Evolutionary conservation across 257 asterid genomes (phyloP).

Genomic region (Ajuga chamaepitys): DNA sequence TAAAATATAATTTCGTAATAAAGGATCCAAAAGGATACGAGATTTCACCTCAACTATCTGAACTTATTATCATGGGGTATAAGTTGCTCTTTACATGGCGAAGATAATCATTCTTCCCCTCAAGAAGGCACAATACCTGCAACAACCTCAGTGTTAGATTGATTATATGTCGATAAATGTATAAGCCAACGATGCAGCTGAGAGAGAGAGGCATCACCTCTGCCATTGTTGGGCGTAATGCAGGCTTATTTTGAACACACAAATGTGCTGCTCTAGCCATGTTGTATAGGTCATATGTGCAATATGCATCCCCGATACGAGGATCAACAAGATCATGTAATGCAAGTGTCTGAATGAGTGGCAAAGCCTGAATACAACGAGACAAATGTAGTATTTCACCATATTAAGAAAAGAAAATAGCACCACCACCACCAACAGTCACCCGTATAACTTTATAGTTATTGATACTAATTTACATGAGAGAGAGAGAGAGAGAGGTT

Average conservation of each 20-base stretch:
- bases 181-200: too few species aligned
- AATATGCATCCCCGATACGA: constrained; percentile 46
- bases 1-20: background rate
- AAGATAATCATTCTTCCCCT: constrained; percentile 45
- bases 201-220: constrained; percentile 35
- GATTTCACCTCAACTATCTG: constrained; percentile 16
- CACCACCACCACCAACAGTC: background rate
- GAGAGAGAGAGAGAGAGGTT: background rate
- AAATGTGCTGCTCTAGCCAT: constrained; percentile 60
- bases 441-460: too few species aligned
- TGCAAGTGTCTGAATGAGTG: constrained; percentile 45
- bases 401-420: background rate
- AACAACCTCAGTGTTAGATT: background rate
- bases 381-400: background rate
- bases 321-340: constrained; percentile 61
- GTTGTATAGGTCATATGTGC: constrained; percentile 49
- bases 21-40: background rate
- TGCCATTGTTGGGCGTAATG: constrained; percentile 53
- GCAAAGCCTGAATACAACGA: constrained; percentile 37
- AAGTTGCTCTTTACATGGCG: constrained; percentile 43
- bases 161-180: too few species aligned
- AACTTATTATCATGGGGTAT: constrained; percentile 39
- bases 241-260: constrained; percentile 54
- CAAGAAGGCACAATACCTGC: constrained; percentile 65
- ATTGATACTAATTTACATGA: too few species aligned